These are phyloP conservation scores for Sclerotinia glacialis DNA, from an alignment of 2,329 filamentous ascomycete species.

Conservation along the genomic window DNA sequence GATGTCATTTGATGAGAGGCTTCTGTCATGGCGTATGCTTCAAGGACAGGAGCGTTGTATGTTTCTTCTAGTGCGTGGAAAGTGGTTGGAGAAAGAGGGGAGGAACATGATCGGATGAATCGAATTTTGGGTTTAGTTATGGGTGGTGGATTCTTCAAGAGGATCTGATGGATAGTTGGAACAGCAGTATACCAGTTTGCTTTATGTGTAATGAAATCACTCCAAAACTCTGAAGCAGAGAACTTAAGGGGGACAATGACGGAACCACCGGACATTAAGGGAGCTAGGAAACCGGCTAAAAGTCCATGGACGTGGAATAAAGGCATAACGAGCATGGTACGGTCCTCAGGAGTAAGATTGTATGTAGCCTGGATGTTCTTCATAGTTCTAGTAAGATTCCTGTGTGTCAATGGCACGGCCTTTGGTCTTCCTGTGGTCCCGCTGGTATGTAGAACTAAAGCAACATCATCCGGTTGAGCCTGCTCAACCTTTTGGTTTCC, in stretches of 20 bases:
- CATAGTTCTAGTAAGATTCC: conserved; percentile 80
- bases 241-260: conserved; percentile 77
- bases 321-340: conserved; percentile 86
- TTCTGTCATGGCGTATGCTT: conserved; percentile 92
- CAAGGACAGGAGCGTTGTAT: conserved; percentile 76
- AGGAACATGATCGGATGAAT: conserved; percentile 86
- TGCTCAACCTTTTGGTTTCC: conserved; percentile 47
- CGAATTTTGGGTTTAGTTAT: conserved; percentile 68
- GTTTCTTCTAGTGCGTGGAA: conserved; percentile 76
- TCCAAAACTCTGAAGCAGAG: conserved; percentile 81
- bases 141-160: conserved; percentile 71
- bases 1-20: conserved; percentile 83
- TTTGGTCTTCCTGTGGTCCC: conserved; percentile 84
- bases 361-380: conserved; percentile 79
- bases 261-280: conserved; percentile 71
- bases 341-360: conserved; percentile 64
- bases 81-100: conserved; percentile 75
- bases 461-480: conserved; percentile 73
- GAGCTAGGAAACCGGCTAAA: conserved; percentile 76
- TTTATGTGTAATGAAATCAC: conserved; percentile 66
- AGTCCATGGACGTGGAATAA: conserved; percentile 91
- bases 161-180: conserved; percentile 88
- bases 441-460: conserved; percentile 78
- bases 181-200: conserved; percentile 93
- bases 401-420: conserved; percentile 77